Evolutionary conservation across 441 rosid species (phyloP).

Genomic region (Populus hybrid): DNA sequence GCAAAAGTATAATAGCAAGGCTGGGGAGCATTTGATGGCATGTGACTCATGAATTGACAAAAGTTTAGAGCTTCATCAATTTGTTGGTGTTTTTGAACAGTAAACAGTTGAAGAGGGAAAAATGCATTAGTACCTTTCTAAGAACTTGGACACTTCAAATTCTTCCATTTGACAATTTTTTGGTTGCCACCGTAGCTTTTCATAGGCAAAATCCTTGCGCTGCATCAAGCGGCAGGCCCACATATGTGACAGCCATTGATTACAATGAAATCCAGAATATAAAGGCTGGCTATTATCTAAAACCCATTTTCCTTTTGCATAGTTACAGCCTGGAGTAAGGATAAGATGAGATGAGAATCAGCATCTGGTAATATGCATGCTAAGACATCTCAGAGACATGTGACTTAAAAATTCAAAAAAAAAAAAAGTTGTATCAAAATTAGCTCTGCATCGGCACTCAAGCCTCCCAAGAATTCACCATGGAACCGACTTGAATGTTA

Average conservation of each 20-base stretch:
- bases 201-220: slow-evolving; percentile 80
- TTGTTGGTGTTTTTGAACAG: background rate
- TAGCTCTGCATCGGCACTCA: background rate
- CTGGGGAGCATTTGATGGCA: background rate
- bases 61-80: background rate
- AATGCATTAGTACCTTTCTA: slow-evolving; percentile 52
- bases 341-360: slow-evolving; percentile 5
- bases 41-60: background rate
- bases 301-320: slow-evolving; percentile 91
- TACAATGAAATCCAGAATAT: slow-evolving; percentile 81
- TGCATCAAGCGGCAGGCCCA: slow-evolving; percentile 94
- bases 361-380: background rate
- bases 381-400: background rate
- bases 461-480: background rate
- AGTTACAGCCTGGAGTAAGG: slow-evolving; percentile 55
- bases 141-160: slow-evolving; percentile 70
- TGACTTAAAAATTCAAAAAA: background rate
- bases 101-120: background rate
- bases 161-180: slow-evolving; percentile 78
- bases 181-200: slow-evolving; percentile 82
- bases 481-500: background rate
- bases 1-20: background rate
- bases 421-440: background rate
- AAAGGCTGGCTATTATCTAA: slow-evolving; percentile 62
- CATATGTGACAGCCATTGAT: slow-evolving; percentile 86